phyloP scores from a whole-genome alignment of 164 flowering plant species.

The Saururus chinensis region DNA sequence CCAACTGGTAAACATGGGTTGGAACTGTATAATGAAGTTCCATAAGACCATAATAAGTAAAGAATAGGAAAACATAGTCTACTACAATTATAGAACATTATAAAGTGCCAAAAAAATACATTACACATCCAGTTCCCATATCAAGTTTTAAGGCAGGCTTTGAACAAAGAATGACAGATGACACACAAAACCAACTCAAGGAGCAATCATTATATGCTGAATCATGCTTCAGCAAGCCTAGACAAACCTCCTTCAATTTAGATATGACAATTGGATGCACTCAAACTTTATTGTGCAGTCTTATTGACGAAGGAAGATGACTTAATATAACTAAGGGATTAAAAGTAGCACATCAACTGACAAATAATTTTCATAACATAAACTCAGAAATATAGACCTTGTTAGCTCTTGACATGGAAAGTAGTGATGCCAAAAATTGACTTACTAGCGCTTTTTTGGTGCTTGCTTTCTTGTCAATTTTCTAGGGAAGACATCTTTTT shows the following conservation, averaged over 20 bases:
- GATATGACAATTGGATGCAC: no score
- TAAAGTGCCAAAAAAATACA: background rate
- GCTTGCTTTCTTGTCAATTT: background rate
- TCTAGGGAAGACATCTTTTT: background rate
- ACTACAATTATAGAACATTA: background rate
- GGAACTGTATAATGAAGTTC: constrained; percentile 9
- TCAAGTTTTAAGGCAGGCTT: no score
- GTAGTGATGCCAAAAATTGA: background rate
- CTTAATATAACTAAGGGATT: background rate
- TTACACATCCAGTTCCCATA: no score
- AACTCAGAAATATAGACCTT: background rate
- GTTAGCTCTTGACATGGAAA: no score
- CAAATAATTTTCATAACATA: background rate
- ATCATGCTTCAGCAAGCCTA: no score
- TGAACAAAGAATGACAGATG: no score
- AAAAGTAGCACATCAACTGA: background rate
- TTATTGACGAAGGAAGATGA: no score
- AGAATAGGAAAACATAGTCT: background rate
- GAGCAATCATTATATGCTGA: no score
- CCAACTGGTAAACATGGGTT: background rate
- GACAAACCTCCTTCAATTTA: no score
- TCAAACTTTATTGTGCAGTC: no score
- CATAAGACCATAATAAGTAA: background rate
- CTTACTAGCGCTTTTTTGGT: background rate
- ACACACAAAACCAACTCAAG: no score